Evolutionary conservation across 2,329 filamentous ascomycete genomes (phyloP), one percentile per base, ranked within the genome.

Genomic region (Alternaria triticimaculans): DNA sequence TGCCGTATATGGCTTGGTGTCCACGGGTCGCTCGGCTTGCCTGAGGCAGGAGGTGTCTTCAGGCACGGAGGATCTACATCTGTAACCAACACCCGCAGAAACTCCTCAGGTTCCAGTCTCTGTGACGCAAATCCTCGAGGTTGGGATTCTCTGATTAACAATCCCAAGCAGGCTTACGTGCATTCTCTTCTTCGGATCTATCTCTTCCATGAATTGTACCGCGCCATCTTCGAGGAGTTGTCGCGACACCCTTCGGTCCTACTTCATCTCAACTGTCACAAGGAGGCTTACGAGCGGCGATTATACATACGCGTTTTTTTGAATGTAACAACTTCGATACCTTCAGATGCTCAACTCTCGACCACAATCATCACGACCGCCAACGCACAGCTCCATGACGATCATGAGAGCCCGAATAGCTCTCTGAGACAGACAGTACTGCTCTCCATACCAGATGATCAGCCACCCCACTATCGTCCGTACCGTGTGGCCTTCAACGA

Each of bases 31-130:
- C 26, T 51, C 46, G 46, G 54, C 59, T 37, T 54, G 54, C 62
- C 62, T 64, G 62, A 64, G 62, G 60, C 60, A 63, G 49, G 56
- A 58, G 26, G 56, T 28, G 60, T 60, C 57, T 55, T 44, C 44
- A 63, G 49, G 56, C 43, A 54, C 45, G 46, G 25, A 26, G 49
- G 60, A 63, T 63, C 60, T 63, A 54, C 60, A 63, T 63, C 56
- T 63, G 60, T 60, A 63, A 60, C 60, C 23, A 43, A 37, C 30
- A 49, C 25, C 41, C 43, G 30, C 56, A 37, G 57, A 60, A 60
- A 63, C 60, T 55, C 25, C 25, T 50, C 50, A 60, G 44, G 60
- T 55, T 55, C 43, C 41, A 59, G 37, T 55, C 54, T 26, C 50
- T 55, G 33, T 56, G 51, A 63, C 49, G 28, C 49, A 43, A 44